These are phyloP conservation scores for Wickerhamomyces hampshirensis DNA, from an alignment of 805 yeast species.

Conservation along the genomic window DNA sequence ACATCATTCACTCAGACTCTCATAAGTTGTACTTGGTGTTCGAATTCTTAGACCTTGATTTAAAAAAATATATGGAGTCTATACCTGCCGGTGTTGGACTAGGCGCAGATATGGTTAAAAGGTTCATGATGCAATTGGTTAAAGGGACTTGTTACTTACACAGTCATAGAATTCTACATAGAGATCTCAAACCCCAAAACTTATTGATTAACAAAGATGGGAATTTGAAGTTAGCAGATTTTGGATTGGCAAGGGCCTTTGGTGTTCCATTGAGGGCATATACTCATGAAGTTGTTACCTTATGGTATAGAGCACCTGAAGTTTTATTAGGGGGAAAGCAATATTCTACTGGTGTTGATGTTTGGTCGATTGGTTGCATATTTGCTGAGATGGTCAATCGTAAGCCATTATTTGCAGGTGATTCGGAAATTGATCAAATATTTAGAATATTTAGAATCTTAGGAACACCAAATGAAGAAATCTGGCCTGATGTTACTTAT, in stretches of 20 bases:
- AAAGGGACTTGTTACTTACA: slow-evolving; percentile 93
- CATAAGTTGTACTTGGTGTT: slow-evolving; percentile 90
- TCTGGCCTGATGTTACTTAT: slow-evolving; percentile 91
- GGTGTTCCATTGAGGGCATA: slow-evolving; percentile 97
- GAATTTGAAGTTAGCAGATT: slow-evolving; percentile 84
- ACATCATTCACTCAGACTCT: slow-evolving; percentile 91
- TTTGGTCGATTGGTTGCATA: slow-evolving; percentile 98
- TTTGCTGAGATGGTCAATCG: slow-evolving; percentile 97
- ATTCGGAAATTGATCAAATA: slow-evolving; percentile 95
- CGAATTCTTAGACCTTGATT: slow-evolving; percentile 90
- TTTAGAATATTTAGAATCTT: slow-evolving; percentile 86
- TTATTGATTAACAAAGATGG: slow-evolving; percentile 93
- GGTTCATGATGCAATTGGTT: slow-evolving; percentile 87
- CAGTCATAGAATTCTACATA: slow-evolving; percentile 87
- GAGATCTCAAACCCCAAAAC: slow-evolving; percentile 96
- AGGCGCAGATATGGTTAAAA: slow-evolving; percentile 84
- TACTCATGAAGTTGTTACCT: slow-evolving; percentile 95
- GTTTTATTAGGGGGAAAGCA: slow-evolving; percentile 93
- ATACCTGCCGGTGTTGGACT: slow-evolving; percentile 88
- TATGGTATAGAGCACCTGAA: slow-evolving; percentile 98
- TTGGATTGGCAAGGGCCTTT: slow-evolving; percentile 94
- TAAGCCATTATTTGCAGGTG: slow-evolving; percentile 94
- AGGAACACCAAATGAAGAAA: slow-evolving; percentile 91
- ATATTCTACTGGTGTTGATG: slow-evolving; percentile 96
- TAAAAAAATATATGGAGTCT: slow-evolving; percentile 95